A percentile compares a stretch with the other conserved stretches of the same genome.
These are phyloP conservation scores for Penicillium turbatum DNA, from an alignment of 495 filamentous ascomycete species.

Conservation along the genomic window DNA sequence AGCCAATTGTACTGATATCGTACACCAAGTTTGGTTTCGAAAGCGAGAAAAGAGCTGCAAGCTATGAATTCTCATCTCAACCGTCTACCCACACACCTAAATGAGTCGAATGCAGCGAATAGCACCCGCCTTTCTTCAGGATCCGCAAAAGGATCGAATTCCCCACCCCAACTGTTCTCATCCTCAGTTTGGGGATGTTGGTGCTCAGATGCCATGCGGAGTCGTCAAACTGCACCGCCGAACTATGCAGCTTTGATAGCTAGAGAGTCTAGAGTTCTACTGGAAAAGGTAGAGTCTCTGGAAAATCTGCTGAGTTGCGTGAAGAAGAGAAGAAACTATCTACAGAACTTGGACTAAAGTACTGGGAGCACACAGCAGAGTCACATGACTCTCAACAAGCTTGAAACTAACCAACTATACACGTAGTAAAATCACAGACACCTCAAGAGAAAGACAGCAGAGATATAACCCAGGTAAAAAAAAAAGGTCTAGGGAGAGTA, in stretches of 20 bases:
- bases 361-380: no score
- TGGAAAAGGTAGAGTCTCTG: no score
- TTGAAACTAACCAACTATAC: neutral
- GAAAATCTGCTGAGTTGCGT: no score
- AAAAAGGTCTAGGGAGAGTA: neutral
- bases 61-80: neutral
- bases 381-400: no score
- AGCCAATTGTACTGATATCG: neutral
- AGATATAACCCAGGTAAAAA: neutral
- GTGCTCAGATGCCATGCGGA: constrained; percentile 19
- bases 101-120: constrained; percentile 76
- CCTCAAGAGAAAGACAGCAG: neutral
- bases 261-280: no score
- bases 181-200: constrained; percentile 19
- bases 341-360: no score
- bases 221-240: neutral
- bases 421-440: neutral
- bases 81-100: constrained; percentile 58
- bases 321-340: no score
- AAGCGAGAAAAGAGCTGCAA: neutral
- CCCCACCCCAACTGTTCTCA: constrained; percentile 48
- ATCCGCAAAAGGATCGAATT: constrained; percentile 61
- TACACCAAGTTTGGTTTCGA: neutral
- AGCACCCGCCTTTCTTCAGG: constrained; percentile 72
- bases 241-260: no score